Evolutionary conservation across 495 filamentous ascomycete genomes (phyloP), one percentile per base, ranked within the genome.

Genomic region (Podospora bellae-mahoneyi): DNA sequence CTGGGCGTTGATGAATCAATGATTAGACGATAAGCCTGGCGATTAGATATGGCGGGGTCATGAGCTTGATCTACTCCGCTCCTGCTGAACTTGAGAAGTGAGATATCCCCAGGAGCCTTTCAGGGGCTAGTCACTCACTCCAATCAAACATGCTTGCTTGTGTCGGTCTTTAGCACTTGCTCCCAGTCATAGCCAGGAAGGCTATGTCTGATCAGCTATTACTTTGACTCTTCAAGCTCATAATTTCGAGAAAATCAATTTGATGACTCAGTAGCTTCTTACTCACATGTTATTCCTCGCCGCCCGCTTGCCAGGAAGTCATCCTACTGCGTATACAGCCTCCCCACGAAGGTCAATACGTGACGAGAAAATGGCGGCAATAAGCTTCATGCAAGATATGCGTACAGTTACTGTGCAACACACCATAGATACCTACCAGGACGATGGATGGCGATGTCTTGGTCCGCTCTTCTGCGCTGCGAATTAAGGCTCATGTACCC

Each of bases 401-500:
- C 30, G 39, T 48, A 48, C 13, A 48, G 39, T 48, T 48, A 48
- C 39, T 48, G 39, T 48, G 39, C 39, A 48, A 48, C 39, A 48
- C 39, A 48, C 39, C 39, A 48, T 48, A 48, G 39, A 48, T 48
- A 48, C 39, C 39, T 5, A 32, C 4, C 30, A 32, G 30, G 30
- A 48, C 39, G 15, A 48, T 16, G 39, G 39, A 32, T 48, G 39
- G 39, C 15, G 39, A 16, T 48, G 39, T 48, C 39, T 48, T 48
- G 39, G 39, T 48, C 55, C 55, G 55, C 55, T 58, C 55, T 58
- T 58, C 55, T 58, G 55, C 55, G 19, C n/a, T 58, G 5, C 18
- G 55, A 48, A 58, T 58, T 58, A 58, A 58, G 55, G 55, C 55
- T 58, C 23, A 58, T 58, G 55, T 26, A 58, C n/a, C 55, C n/a